Evolutionary conservation across 108 stramenopile genomes (phyloP).

Genomic region (Parietichytrium sp.): DNA sequence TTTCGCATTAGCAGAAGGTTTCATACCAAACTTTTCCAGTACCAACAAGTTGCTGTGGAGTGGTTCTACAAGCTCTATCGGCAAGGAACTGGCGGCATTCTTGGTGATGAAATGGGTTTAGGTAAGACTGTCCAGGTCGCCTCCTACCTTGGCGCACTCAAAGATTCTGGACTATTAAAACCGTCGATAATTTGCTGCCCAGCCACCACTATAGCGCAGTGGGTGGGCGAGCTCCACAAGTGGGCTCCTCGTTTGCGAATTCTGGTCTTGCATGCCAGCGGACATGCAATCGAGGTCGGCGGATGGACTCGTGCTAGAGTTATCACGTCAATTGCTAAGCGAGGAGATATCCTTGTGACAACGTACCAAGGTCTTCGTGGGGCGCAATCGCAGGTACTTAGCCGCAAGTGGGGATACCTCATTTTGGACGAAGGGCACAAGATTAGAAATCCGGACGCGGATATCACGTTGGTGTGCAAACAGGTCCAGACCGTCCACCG

Average conservation of each 20-base stretch:
- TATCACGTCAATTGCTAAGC: not conserved
- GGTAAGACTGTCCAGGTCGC: constrained; percentile 94
- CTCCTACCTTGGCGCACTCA: constrained; percentile 81
- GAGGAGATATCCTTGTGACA: constrained; percentile 62
- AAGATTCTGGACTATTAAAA: constrained; percentile 67
- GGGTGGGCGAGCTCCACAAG: constrained; percentile 78
- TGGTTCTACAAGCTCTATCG: constrained; percentile 93
- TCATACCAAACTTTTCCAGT: constrained; percentile 71
- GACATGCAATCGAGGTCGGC: constrained; percentile 40
- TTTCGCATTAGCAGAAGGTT: too few relatives aligned
- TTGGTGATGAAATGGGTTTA: constrained; percentile 88
- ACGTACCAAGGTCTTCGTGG: constrained; percentile 86
- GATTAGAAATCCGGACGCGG: constrained; percentile 94
- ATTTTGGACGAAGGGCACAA: constrained; percentile 97
- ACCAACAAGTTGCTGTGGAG: constrained; percentile 74
- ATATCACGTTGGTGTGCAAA: constrained; percentile 89
- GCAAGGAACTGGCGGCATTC: constrained; percentile 86
- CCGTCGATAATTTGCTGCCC: constrained; percentile 78
- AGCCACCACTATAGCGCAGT: constrained; percentile 89
- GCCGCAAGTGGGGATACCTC: constrained; percentile 83
- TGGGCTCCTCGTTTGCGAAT: constrained; percentile 82
- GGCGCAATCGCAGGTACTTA: constrained; percentile 66
- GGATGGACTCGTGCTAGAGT: constrained; percentile 40
- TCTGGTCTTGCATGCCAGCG: constrained; percentile 53
- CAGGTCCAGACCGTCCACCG: constrained; percentile 56